Evolutionary conservation across 176 grass and related monocot genomes (phyloP), one percentile per base, ranked within the genome.

Genomic region (Hyparrhenia diplandra): DNA sequence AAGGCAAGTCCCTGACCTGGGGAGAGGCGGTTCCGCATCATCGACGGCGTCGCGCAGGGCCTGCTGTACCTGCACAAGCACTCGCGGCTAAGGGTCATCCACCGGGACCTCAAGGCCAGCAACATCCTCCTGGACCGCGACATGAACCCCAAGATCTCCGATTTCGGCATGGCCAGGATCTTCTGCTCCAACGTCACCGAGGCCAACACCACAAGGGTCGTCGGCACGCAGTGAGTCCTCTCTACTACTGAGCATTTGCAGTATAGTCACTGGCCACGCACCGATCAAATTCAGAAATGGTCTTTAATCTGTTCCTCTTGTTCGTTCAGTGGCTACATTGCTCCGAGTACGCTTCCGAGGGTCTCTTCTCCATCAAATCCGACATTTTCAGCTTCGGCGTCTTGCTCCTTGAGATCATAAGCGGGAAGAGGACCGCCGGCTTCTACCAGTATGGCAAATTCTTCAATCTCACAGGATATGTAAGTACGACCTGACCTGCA

Each of bases 41-140:
- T 91, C 47, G 85, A 88, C 30, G 89, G 89, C 31, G 32, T 88
- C 3, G 78, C 82, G 5, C 89, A 87, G 67, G 89, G 89, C 2
- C 82, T 91, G 24, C 89, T 91, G 1, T 91, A 91, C 77, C 83
- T 91, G 49, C 89, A 91, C 78, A 84, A 69, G 73, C 85, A 91
- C 35, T 91, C 89, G 16, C 89, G 85, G 1, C 16, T 91, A n/a
- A 17, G 85, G 24, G 74, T 89, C 16, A 51, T 91, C 5, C 89
- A 91, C 10, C 64, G 89, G 18, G 89, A 91, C 35, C 49, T 91
- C 1, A 91, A 91, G 11, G 89, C 80, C 3, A 82, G 76, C 70
- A 93, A 89, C 36, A 75, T 90, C 2, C 65, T 88, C 3, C 81
- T 93, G 10, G 78, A 88, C 32, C 29, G 57, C 0, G 78, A 88